Evolutionary conservation across 2,329 filamentous ascomycete genomes (phyloP).

Genomic region (Epichloe hybrida): DNA sequence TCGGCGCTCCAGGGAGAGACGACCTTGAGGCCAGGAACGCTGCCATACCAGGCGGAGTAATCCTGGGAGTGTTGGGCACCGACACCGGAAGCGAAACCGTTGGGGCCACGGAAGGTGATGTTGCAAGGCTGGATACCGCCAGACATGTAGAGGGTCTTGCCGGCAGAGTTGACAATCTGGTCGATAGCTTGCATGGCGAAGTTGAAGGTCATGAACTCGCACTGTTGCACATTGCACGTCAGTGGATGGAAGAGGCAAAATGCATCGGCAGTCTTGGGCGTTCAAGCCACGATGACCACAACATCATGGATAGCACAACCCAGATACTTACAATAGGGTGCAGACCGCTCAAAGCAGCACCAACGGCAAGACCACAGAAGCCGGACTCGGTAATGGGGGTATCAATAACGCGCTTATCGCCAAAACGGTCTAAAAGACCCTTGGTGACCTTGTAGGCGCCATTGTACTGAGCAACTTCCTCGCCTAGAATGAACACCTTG

Average conservation of each 20-base stretch:
- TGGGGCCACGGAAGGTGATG: slow-evolving; percentile 98
- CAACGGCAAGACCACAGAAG: slow-evolving; percentile 85
- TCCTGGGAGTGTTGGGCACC: slow-evolving; percentile 98
- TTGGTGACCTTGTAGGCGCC: slow-evolving; percentile 99
- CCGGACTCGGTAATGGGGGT: slow-evolving; percentile 97
- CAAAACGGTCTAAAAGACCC: slow-evolving; percentile 91
- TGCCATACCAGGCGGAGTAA: slow-evolving; percentile 97
- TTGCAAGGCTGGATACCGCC: slow-evolving; percentile 99
- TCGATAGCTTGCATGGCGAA: slow-evolving; percentile 99
- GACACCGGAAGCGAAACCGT: slow-evolving; percentile 93
- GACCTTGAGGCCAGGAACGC: slow-evolving; percentile 94
- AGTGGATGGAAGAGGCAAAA: slow-evolving; percentile 1
- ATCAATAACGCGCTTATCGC: slow-evolving; percentile 94
- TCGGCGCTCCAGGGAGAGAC: slow-evolving; percentile 96
- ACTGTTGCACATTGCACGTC: slow-evolving; percentile 33
- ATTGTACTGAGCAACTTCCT: slow-evolving; percentile 99
- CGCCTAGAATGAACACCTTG: slow-evolving; percentile 91
- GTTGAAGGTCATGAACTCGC: slow-evolving; percentile 99
- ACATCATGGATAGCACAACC: background rate
- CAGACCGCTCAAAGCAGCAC: slow-evolving; percentile 85
- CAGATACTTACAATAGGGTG: slow-evolving; percentile 68
- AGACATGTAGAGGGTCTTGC: slow-evolving; percentile 99
- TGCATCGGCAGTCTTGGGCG: background rate
- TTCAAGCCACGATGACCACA: background rate
- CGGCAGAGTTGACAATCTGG: slow-evolving; percentile 97